A percentile compares a stretch with the other conserved stretches of the same genome.
Conservation (phyloP, 495 filamentous ascomycete species). For the Aspergillus ostianus region DNA sequence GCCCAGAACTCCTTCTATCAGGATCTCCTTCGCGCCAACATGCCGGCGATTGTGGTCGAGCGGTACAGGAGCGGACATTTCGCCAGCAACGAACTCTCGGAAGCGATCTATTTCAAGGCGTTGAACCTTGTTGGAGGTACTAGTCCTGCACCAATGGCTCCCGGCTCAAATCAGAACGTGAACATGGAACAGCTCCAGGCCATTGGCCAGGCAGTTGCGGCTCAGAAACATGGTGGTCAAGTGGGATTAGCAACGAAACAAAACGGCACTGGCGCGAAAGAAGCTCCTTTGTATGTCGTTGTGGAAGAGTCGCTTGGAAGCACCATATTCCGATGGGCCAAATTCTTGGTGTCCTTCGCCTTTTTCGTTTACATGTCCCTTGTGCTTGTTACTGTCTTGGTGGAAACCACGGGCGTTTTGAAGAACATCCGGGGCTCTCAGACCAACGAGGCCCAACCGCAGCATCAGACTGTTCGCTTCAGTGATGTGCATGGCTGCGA, state of each 20-base stretch:
- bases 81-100: constrained; percentile 70
- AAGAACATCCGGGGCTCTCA: constrained; percentile 71
- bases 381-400: constrained; percentile 69
- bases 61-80: constrained; percentile 82
- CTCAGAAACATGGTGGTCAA: constrained; percentile 66
- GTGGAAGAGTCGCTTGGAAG: constrained; percentile 86
- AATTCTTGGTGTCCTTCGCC: constrained; percentile 74
- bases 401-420: constrained; percentile 74
- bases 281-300: constrained; percentile 84
- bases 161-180: constrained; percentile 41
- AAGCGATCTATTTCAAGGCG: constrained; percentile 71
- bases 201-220: constrained; percentile 83
- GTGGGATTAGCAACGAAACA: constrained; percentile 43
- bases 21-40: constrained; percentile 82
- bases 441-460: constrained; percentile 80
- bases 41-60: constrained; percentile 88
- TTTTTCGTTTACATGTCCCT: constrained; percentile 72
- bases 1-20: constrained; percentile 93
- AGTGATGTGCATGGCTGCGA: constrained; percentile 95
- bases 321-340: constrained; percentile 84
- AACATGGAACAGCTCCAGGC: constrained; percentile 70
- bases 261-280: constrained; percentile 65
- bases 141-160: constrained; percentile 41
- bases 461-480: constrained; percentile 89
- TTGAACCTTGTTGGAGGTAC: constrained; percentile 62